Evolutionary conservation across 768 basidiomycete genomes (phyloP).

Genomic region (Phlebiopsis flavidoalba): DNA sequence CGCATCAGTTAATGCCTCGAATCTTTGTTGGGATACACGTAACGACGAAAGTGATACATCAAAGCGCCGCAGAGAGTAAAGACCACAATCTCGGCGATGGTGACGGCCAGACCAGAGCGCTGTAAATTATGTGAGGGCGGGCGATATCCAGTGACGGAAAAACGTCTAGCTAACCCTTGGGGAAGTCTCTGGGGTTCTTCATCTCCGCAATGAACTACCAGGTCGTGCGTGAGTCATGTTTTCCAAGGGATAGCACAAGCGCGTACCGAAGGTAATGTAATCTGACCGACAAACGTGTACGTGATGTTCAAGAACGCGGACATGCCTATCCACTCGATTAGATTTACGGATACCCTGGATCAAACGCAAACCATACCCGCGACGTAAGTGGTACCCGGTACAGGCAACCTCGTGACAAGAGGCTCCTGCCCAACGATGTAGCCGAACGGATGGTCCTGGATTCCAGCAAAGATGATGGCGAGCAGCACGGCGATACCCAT

Average conservation of each 20-base stretch:
- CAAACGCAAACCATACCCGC: conserved; percentile 10
- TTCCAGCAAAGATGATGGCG: conserved; percentile 36
- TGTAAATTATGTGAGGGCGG: not conserved
- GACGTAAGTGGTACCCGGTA: conserved; percentile 35
- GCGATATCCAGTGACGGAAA: not conserved
- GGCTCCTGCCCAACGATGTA: conserved; percentile 33
- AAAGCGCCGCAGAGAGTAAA: conserved; percentile 40
- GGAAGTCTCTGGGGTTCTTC: conserved; percentile 42
- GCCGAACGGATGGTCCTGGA: conserved; percentile 37
- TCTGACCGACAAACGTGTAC: conserved; percentile 42
- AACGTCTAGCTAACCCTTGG: conserved; percentile 24
- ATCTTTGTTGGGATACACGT: not conserved
- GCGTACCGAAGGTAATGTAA: conserved; percentile 32
- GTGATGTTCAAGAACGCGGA: conserved; percentile 42
- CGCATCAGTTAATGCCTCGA: not conserved
- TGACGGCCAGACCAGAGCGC: conserved; percentile 40
- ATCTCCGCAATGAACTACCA: conserved; percentile 39
- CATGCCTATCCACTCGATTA: conserved; percentile 22
- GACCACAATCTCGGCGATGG: conserved; percentile 36
- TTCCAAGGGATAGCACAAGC: conserved; percentile 14
- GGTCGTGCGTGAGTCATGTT: conserved; percentile 8
- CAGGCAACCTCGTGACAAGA: conserved; percentile 31
- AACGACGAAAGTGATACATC: conserved; percentile 35
- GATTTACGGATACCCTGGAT: not conserved
- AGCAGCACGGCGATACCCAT: conserved; percentile 44